A percentile compares a stretch with the other conserved stretches of the same genome.
Conservation (phyloP, 768 basidiomycete genomes). For the Mycena floridula region DNA sequence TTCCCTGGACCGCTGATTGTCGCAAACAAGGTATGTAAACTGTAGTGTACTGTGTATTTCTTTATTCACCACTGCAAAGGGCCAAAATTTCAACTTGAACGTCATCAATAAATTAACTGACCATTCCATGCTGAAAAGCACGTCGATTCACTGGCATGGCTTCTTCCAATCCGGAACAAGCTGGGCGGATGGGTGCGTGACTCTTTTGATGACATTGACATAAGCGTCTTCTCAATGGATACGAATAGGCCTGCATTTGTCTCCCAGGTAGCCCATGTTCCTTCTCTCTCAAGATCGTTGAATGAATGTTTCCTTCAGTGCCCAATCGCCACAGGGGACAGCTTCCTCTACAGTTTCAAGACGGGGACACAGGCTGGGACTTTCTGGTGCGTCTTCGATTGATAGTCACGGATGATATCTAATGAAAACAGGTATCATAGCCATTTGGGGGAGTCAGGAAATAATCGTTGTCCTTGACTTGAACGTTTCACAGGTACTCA, state of each 20-base stretch:
- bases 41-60: neutral
- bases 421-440: slow-evolving; percentile 31
- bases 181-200: too few species aligned
- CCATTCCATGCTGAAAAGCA: slow-evolving; percentile 29
- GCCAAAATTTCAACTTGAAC: slow-evolving; percentile 28
- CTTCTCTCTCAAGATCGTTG: too few species aligned
- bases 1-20: slow-evolving; percentile 7
- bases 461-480: slow-evolving; percentile 15
- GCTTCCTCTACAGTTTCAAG: slow-evolving; percentile 22
- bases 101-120: slow-evolving; percentile 33
- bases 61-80: slow-evolving; percentile 12
- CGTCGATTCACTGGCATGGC: too few species aligned
- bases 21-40: slow-evolving; percentile 3
- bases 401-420: slow-evolving; percentile 28
- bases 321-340: too few species aligned
- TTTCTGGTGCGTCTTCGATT: slow-evolving; percentile 36
- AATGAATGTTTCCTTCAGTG: too few species aligned
- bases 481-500: slow-evolving; percentile 30
- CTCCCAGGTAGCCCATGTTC: too few species aligned
- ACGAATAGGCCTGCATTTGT: too few species aligned
- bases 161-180: too few species aligned
- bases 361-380: slow-evolving; percentile 25
- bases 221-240: too few species aligned
- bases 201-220: too few species aligned
- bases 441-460: slow-evolving; percentile 22